Base-by-base conservation (phyloP, 176 grass and related monocot species). In the Zoysia japonica region DNA sequence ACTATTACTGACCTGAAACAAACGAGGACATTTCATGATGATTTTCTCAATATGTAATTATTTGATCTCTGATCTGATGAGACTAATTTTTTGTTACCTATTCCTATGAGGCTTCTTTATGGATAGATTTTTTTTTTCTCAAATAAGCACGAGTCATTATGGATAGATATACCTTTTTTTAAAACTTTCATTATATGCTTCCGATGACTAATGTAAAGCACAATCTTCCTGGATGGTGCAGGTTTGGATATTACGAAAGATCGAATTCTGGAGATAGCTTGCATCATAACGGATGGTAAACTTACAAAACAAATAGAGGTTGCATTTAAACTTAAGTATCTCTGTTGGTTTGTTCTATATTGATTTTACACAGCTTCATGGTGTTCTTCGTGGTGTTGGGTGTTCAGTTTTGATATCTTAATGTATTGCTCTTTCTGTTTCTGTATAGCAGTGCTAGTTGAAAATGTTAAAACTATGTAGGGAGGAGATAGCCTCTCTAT, bases 241-340 rank as follows among this genome's bases (percentile, higher is more conserved):
- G 94, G 93, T 89, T 85, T 97, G 88, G 85, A 93, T 89, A 75
- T 89, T 69, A 80, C 87, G 38, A 87, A 88, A 82, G 93, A 97
- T 67, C 87, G 81, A 60, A 93, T 97, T 75, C 78, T 97, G 89
- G 93, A 97, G 88, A 97, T 97, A 62, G 90, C 93, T 85, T 97
- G 93, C 81, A 78, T 97, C 39, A 78, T 97, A 82, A 97, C 90
- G 44, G 88, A 97, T 75, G 93, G 90, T 65, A 97, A 91, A 87
- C 88, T 97, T 87, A 87, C 71, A 65, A 87, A 93, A 87, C 85
- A 79, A 87, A 83, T 97, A 78, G 90, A 97, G 79, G 94, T 93
- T 69, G 80, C 48, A 40, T 11, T 56, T 66, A 42, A 87, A 82
- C 16, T 47, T 4, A 43, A 41, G 2, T 78, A 51, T 17, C 16